Evolutionary conservation across 176 grass and related monocot genomes (phyloP).

Genomic region (Triticum dicoccoides): DNA sequence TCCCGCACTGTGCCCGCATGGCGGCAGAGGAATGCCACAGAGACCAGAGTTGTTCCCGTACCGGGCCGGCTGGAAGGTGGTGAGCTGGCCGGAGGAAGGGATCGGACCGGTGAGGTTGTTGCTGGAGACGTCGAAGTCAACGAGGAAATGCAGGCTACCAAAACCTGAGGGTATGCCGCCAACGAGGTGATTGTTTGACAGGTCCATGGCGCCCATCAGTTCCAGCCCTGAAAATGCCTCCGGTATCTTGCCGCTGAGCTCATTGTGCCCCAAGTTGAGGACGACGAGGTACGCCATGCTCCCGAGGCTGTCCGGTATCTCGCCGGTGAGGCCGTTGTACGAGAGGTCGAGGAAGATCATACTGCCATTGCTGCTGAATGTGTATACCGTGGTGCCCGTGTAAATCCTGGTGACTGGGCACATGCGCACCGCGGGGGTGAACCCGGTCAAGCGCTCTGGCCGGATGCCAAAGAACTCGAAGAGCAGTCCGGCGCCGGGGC

Average conservation of each 20-base stretch:
- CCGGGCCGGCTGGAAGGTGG: slow-evolving; percentile 56
- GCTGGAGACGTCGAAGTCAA: slow-evolving; percentile 83
- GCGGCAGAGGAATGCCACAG: slow-evolving; percentile 80
- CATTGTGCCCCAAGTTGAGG: slow-evolving; percentile 84
- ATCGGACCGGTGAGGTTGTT: slow-evolving; percentile 81
- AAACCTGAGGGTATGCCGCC: slow-evolving; percentile 64
- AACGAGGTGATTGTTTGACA: slow-evolving; percentile 77
- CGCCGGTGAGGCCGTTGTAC: slow-evolving; percentile 65
- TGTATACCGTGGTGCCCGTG: slow-evolving; percentile 64
- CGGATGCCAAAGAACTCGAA: slow-evolving; percentile 93
- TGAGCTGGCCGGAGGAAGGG: slow-evolving; percentile 76
- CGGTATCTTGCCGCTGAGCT: slow-evolving; percentile 60
- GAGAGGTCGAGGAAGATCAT: slow-evolving; percentile 98
- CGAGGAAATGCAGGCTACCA: slow-evolving; percentile 49
- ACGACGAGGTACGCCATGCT: slow-evolving; percentile 77
- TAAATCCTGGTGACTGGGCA: slow-evolving; percentile 89
- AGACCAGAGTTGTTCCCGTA: slow-evolving; percentile 80
- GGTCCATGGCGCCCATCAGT: slow-evolving; percentile 60
- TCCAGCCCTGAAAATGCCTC: slow-evolving; percentile 49
- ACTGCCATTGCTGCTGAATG: slow-evolving; percentile 67
- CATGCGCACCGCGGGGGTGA: slow-evolving; percentile 44
- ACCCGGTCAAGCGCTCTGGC: slow-evolving; percentile 63
- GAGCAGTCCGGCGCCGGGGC: slow-evolving; percentile 82
- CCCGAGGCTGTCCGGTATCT: slow-evolving; percentile 56
- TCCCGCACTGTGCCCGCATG: slow-evolving; percentile 31